A percentile compares a stretch with the other conserved stretches of the same genome.
Conservation (phyloP, 805 yeast genomes). For the Brettanomyces anomalus region DNA sequence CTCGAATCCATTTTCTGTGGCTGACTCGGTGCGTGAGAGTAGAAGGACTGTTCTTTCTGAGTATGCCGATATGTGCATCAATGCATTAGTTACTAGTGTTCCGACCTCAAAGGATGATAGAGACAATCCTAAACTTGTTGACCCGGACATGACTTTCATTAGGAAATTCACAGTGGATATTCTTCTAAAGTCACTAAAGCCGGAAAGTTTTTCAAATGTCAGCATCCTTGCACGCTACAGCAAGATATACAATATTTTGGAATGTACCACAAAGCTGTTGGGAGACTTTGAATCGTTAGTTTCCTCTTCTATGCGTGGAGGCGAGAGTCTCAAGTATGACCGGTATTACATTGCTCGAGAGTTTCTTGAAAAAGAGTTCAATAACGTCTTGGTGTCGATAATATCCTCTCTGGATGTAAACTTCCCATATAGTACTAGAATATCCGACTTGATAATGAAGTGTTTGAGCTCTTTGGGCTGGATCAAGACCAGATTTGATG, state of each 20-base stretch:
- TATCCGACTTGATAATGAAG: slow-evolving; percentile 49
- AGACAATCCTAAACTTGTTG: slow-evolving; percentile 42
- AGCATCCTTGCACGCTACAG: slow-evolving; percentile 40
- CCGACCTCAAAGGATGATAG: slow-evolving; percentile 39
- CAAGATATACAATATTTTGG: slow-evolving; percentile 44
- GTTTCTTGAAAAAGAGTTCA: slow-evolving; percentile 59
- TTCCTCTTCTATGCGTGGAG: slow-evolving; percentile 25
- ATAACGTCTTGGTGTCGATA: slow-evolving; percentile 46
- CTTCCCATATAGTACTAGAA: slow-evolving; percentile 53
- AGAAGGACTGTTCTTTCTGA: slow-evolving; percentile 52
- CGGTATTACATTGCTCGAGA: slow-evolving; percentile 54
- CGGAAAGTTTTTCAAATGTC: slow-evolving; percentile 29
- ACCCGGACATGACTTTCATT: slow-evolving; percentile 63
- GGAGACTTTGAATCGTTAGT: slow-evolving; percentile 29
- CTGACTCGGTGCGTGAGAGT: slow-evolving; percentile 28
- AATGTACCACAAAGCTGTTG: slow-evolving; percentile 35
- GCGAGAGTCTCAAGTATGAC: slow-evolving; percentile 46
- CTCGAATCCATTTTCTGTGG: slow-evolving; percentile 33
- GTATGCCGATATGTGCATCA: slow-evolving; percentile 51
- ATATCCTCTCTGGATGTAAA: slow-evolving; percentile 65
- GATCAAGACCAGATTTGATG: slow-evolving; percentile 47
- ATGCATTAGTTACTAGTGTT: slow-evolving; percentile 53
- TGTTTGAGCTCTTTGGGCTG: slow-evolving; percentile 51
- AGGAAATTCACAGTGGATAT: slow-evolving; percentile 68
- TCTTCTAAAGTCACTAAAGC: slow-evolving; percentile 52